Percentiles rank a stretch among this genome's conserved stretches.
phyloP scores from a whole-genome alignment of 768 basidiomycete species.

The Mycena belliarum region DNA sequence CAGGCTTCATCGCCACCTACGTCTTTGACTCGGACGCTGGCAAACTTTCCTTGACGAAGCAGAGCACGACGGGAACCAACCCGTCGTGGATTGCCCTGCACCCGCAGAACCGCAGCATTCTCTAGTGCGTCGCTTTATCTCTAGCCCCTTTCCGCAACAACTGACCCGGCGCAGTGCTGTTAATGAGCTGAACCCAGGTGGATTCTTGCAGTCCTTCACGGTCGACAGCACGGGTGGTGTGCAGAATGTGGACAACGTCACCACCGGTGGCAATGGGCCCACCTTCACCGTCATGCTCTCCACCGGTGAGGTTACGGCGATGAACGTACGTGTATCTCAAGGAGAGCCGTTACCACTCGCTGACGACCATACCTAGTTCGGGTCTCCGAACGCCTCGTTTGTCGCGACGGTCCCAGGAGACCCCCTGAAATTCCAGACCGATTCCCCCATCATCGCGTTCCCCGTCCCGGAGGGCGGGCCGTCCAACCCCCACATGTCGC shows the following conservation, averaged over 20 bases:
- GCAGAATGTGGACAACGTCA: constrained; percentile 42
- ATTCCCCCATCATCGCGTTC: constrained; percentile 48
- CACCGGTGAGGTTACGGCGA: constrained; percentile 55
- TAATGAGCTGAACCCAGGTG: constrained; percentile 48
- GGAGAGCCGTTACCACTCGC: not conserved
- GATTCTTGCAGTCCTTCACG: constrained; percentile 53
- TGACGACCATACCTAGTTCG: constrained; percentile 29
- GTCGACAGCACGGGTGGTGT: constrained; percentile 42
- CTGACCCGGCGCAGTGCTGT: constrained; percentile 39
- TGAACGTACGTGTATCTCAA: constrained; percentile 48
- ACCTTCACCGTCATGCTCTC: constrained; percentile 51
- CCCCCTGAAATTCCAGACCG: constrained; percentile 34
- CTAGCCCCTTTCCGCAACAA: not conserved
- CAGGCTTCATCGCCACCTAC: constrained; percentile 46
- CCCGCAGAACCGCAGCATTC: constrained; percentile 52
- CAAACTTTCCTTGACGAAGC: constrained; percentile 44
- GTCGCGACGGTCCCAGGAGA: constrained; percentile 41
- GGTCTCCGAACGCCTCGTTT: constrained; percentile 36
- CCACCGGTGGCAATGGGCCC: constrained; percentile 50
- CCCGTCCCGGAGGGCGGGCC: constrained; percentile 39
- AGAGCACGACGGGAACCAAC: constrained; percentile 48
- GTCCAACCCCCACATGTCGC: constrained; percentile 65
- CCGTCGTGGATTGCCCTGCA: constrained; percentile 62
- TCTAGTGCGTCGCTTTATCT: constrained; percentile 48
- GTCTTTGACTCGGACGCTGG: constrained; percentile 53